phyloP scores from a whole-genome alignment of 1,284 basidiomycete genomes.

The Sanguinoderma infundibulare region DNA sequence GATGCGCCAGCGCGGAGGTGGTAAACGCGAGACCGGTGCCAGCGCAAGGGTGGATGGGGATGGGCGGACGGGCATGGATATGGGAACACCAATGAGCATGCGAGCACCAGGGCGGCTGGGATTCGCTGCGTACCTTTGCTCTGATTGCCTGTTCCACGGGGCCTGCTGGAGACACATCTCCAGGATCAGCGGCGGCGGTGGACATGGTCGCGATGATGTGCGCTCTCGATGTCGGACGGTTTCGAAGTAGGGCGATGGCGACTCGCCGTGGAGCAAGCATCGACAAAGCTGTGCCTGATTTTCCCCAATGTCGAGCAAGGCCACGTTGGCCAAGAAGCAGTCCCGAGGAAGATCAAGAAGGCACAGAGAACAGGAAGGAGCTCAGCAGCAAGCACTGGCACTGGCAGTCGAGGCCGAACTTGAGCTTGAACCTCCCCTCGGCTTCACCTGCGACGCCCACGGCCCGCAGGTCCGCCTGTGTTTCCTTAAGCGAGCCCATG shows the following conservation, averaged over 20 bases:
- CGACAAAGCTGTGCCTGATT: constrained; percentile 13
- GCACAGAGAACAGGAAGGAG: neutral
- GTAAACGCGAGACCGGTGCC: neutral
- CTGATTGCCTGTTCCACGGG: constrained; percentile 52
- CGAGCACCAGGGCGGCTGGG: constrained; percentile 5
- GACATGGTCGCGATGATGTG: constrained; percentile 30
- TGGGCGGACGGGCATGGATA: neutral
- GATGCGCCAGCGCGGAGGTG: neutral
- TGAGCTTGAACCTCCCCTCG: constrained; percentile 1
- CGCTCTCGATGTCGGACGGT: constrained; percentile 21
- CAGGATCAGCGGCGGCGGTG: constrained; percentile 21
- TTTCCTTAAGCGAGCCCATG: too few relatives aligned
- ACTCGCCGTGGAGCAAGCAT: constrained; percentile 26
- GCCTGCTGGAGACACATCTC: constrained; percentile 33
- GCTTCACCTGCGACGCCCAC: too few relatives aligned
- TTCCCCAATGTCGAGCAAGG: neutral
- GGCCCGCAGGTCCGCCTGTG: too few relatives aligned
- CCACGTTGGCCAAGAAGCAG: neutral
- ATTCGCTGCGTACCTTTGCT: constrained; percentile 50
- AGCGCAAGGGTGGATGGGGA: neutral
- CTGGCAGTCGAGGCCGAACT: neutral
- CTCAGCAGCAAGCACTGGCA: neutral
- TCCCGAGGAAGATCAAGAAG: neutral
- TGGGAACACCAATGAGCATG: constrained; percentile 4
- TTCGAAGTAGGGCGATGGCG: constrained; percentile 28